Conservation (phyloP, 495 filamentous ascomycete genomes). For the Lophium mytilinum region DNA sequence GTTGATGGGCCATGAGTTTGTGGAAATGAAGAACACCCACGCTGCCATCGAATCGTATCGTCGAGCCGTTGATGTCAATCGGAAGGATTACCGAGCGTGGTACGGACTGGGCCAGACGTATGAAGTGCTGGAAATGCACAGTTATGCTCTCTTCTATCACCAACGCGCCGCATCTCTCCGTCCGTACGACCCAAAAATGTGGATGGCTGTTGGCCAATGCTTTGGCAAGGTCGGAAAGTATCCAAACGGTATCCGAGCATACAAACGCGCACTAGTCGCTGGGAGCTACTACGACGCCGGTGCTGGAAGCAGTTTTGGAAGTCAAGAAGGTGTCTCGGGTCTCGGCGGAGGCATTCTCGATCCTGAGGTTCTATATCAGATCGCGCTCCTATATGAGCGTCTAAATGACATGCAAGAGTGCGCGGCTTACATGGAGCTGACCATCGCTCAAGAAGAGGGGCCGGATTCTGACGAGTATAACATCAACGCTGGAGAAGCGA, state of each 20-base stretch:
- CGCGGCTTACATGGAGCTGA: conserved; percentile 88
- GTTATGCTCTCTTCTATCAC: conserved; percentile 95
- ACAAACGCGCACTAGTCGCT: conserved; percentile 82
- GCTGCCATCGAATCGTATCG: conserved; percentile 96
- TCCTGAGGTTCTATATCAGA: conserved; percentile 81
- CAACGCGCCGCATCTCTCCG: conserved; percentile 86
- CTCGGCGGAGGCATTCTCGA: conserved; percentile 56
- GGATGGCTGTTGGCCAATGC: conserved; percentile 89
- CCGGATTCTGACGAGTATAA: conserved; percentile 45
- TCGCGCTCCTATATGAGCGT: conserved; percentile 80
- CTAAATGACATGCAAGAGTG: conserved; percentile 68
- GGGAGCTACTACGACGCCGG: conserved; percentile 69
- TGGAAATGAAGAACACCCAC: conserved; percentile 98
- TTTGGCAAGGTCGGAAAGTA: conserved; percentile 78
- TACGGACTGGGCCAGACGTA: conserved; percentile 97
- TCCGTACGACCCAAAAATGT: conserved; percentile 96
- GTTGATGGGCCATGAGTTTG: conserved; percentile 98
- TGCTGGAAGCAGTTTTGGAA: conserved; percentile 32
- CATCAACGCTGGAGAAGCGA: conserved; percentile 32
- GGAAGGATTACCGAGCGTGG: conserved; percentile 96
- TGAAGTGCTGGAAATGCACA: conserved; percentile 94
- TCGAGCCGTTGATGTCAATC: conserved; percentile 90
- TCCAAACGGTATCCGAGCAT: conserved; percentile 81
- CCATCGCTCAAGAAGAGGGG: conserved; percentile 78
- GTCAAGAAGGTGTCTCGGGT: conserved; percentile 13